Base-by-base conservation (phyloP, 345 rosid genomes). In the Euphorbia tirucalli region DNA sequence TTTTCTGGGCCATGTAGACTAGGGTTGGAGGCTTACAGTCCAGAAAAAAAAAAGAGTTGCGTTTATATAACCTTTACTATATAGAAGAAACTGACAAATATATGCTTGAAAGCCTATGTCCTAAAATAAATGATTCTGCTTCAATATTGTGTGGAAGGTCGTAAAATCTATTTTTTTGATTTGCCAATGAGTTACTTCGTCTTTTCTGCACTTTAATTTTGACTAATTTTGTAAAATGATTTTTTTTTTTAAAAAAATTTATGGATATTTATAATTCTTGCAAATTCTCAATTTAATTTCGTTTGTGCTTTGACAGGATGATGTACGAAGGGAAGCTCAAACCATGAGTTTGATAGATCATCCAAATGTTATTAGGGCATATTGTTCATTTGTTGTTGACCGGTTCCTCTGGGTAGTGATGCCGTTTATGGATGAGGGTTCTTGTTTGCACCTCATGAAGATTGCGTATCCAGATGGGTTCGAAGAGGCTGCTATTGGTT, bases 401-500 rank as follows among this genome's bases (percentile, higher is more conserved):
- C 75, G 77, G 49, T 81, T 87, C 76, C 95, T 96, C 48, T 96
- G 98, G 99, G 99, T 96, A 21, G 86, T 93, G 80, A 96, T 96
- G 98, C 96, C 98, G n/a, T 96, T 85, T 81, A 96, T 96, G 99
- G 96, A 88, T 8, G 97, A 96, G 71, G 99, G 99, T 57, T 96
- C 99, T 4, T 96, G 99, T 80, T 82, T 93, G 81, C 98, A 96
- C 81, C 93, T 96, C 57, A 93, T 96, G 95, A 91, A 89, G 90
- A 85, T 91, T 80, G 95, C 97, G 16, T 87, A 91, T 77, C 86
- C 86, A 0, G 94, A 89, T 66, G 99, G 99, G 56, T 93, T 96
- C 66, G 99, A 93, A 74, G 99, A 96, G 83, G 70, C 93, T n/a
- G 96, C 97, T 65, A 96, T 96, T 70, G 81, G 90, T 79, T 86